Evolutionary conservation across 2,329 filamentous ascomycete genomes (phyloP), one percentile per base, ranked within the genome.

Genomic region (Esteya vermicola): DNA sequence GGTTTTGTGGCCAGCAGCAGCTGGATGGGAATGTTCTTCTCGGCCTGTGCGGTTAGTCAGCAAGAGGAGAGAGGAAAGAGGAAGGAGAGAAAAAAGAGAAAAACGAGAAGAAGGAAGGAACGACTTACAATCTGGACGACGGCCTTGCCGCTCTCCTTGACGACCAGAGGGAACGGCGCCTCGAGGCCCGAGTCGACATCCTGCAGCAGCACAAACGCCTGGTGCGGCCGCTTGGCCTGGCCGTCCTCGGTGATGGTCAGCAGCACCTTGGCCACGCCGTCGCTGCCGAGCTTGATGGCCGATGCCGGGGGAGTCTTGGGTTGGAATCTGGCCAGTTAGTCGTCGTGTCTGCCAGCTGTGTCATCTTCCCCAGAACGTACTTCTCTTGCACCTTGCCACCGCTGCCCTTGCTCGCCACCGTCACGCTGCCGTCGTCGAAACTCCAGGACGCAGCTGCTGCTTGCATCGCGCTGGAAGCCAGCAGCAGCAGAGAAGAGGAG

Each of bases 141-240:
- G 19, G 75, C 85, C 63, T 94, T 94, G 49, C 91, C 91, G 52
- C 70, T 85, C 9, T 91, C 83, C 65, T 93, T 94, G 36, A 93
- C 65, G 10, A 65, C 78, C 51, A 98, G 70, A 2, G 86, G 77
- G 53, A 89, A 94, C 1, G 88, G 86, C 20, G 86, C 79, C 59
- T 96, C 88, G 35, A 98, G 67, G 27, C 84, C 85, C 10, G 78
- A 79, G 12, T 68, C 64, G 10, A 70, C 64, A 51, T 96, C 86
- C 51, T 75, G 78, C 43, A 98, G 62, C 14, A 91, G 70, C 40
- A 98, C 69, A 65, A 95, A 95, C 6, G 86, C 86, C 62, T 98
- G 91, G 61, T 98, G 91, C 51, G 91, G 85, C 48, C 83, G 77
- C 68, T 86, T 89, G 35, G 75, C 71, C 51, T 77, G 79, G 60